A percentile compares a stretch with the other conserved stretches of the same genome.
Conservation (phyloP, 306 rosid genomes). For the Lathyrus aphaca region DNA sequence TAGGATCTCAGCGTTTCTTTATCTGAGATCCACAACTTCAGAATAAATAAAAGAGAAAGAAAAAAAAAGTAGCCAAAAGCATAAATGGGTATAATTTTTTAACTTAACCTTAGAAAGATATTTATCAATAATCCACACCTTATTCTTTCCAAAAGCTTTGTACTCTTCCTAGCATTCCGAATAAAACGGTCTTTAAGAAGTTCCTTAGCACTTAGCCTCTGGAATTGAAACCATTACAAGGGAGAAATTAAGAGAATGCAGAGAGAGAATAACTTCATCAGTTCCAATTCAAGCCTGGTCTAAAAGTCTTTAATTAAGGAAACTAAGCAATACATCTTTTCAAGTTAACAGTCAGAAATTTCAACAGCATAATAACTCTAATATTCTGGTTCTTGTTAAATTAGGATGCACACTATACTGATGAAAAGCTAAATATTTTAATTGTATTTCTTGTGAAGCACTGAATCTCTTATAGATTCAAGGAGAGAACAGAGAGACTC, state of each 20-base stretch:
- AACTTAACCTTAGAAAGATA: slow-evolving; percentile 35
- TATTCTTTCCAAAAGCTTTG: slow-evolving; percentile 91
- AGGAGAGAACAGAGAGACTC: too few species aligned
- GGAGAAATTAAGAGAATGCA: slow-evolving; percentile 33
- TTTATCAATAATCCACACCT: slow-evolving; percentile 56
- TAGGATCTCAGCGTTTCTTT: slow-evolving; percentile 4
- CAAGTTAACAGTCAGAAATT: slow-evolving; percentile 27
- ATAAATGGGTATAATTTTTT: slow-evolving; percentile 28
- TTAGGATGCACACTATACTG: slow-evolving; percentile 13
- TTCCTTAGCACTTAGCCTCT: slow-evolving; percentile 99
- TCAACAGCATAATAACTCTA: slow-evolving; percentile 13
- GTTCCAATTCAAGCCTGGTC: slow-evolving; percentile 25
- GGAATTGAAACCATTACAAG: slow-evolving; percentile 45
- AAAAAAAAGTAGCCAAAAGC: slow-evolving; percentile 5
- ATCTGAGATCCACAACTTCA: not conserved
- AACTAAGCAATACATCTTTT: slow-evolving; percentile 10
- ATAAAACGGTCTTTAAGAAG: slow-evolving; percentile 92
- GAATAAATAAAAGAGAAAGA: not conserved
- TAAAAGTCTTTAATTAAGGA: slow-evolving; percentile 17
- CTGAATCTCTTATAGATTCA: not conserved
- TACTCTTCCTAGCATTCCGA: slow-evolving; percentile 83
- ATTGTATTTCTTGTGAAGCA: slow-evolving; percentile 3
- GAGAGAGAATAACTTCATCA: slow-evolving; percentile 34
- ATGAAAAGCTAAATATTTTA: not conserved
- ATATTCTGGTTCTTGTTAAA: slow-evolving; percentile 13